Base-by-base conservation (phyloP, 164 flowering plant genomes). In the Litsea cubeba region DNA sequence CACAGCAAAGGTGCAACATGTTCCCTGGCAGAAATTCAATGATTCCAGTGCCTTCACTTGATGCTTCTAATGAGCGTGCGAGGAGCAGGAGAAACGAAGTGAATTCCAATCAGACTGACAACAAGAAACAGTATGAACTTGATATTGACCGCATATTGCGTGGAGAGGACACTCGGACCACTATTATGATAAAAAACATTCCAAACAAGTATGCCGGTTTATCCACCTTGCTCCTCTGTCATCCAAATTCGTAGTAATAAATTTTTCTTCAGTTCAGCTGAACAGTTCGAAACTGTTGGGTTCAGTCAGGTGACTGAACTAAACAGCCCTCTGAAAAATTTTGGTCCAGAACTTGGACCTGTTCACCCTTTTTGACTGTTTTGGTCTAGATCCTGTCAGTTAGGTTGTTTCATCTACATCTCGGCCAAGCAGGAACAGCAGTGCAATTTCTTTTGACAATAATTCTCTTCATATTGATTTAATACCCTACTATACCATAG, bases 121-220 rank as follows among this genome's bases (percentile, higher is more conserved):
- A 89, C 74, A 89, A 85, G 84, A 92, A 88, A 72, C 93, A 86
- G 77, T 92, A 83, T 83, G 97, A 92, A 65, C 93, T 92, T 77
- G 93, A 90, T 78, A 75, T 90, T 82, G 93, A 89, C 58, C 91
- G 92, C 58, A 90, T 92, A 75, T 25, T 87, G 82, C 84, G 78
- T 32, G 93, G 90, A 62, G 93, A 89, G 67, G 97, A 92, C 81
- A 82, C 50, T 32, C 78, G 95, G 58, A 90, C 97, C 32, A 92
- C 97, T 26, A 82, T 92, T 65, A 92, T 92, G 97, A 88, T 92
- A 75, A 92, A 92, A 81, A 92, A 92, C 78, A 92, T 92, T 78
- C 97, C 97, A 20, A 92, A 92, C 89, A 92, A 92, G 97, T 92
- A 83, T 22, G 89, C 80, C 11, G 71, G 63, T 71, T 62, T 64